phyloP scores from a whole-genome alignment of 306 rosid genomes.

The Begonia peltatifolia region DNA sequence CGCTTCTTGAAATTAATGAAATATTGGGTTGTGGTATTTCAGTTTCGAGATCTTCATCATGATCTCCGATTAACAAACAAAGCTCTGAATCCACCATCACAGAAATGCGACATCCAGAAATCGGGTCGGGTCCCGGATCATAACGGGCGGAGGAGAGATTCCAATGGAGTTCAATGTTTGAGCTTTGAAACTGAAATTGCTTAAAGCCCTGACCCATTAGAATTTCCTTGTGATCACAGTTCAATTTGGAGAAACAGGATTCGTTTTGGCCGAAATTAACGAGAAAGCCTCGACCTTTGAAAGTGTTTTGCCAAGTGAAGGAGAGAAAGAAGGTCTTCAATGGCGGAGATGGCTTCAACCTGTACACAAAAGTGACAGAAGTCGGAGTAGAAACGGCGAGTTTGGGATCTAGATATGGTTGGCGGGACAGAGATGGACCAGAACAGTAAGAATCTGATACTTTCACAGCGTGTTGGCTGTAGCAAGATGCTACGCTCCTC shows the following conservation, averaged over 20 bases:
- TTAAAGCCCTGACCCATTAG: conserved; percentile 24
- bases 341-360: conserved; percentile 24
- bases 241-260: conserved; percentile 3
- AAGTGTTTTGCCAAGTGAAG: conserved; percentile 37
- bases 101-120: conserved; percentile 28
- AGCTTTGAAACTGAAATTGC: conserved; percentile 12
- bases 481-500: conserved; percentile 81
- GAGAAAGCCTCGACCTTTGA: conserved; percentile 30
- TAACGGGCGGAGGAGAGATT: conserved; percentile 48
- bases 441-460: conserved; percentile 85
- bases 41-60: conserved; percentile 1
- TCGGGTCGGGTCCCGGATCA: conserved; percentile 52
- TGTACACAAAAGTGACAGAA: conserved; percentile 41
- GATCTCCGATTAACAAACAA: conserved; percentile 42
- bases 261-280: conserved; percentile 14
- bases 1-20: conserved; percentile 43
- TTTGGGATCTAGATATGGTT: conserved; percentile 35
- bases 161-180: conserved; percentile 36
- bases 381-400: conserved; percentile 23
- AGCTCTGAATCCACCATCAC: conserved; percentile 44
- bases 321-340: conserved; percentile 24
- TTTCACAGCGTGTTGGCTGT: conserved; percentile 71
- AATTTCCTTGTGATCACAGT: conserved; percentile 10
- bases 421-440: conserved; percentile 43
- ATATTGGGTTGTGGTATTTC: conserved; percentile 8